Base-by-base conservation (phyloP, 1,284 basidiomycete genomes). In the Trichosporon coremiiforme region DNA sequence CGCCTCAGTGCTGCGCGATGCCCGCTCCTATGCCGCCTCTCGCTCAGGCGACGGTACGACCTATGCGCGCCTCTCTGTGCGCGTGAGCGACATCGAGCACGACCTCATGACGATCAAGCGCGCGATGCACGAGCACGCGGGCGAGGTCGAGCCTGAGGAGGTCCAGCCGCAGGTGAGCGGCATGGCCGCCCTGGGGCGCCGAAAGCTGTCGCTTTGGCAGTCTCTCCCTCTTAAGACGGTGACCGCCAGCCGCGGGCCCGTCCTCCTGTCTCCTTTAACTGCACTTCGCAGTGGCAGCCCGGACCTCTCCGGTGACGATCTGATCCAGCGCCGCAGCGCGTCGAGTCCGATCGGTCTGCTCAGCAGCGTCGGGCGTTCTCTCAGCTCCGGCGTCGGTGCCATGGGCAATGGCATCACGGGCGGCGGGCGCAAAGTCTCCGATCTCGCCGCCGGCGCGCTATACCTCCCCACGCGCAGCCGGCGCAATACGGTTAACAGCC, bases 11-110 rank as follows among this genome's bases (percentile, higher is more conserved):
- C 85, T 88, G 70, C 72, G 74, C 2, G 88, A 90, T 71, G 87
- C 90, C 7, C 75, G 83, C 13, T 86, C 85, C 0, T 94, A 93
- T 71, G 83, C 90, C 0, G 85, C 88, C n/a, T 57, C 68, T 9
- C 72, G 72, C 12, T 33, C 62, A 0, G 70, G 36, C 88, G 88
- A 1, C 84, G 86, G 87, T 60, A 67, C 0, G 86, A 89, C 4
- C 77, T 79, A 22, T 87, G 86, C 65, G 86, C 88, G 0, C 79
- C 83, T 67, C 84, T 85, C 85, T 79, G 55, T 89, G 92, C 76
- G 79, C 81, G 69, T 93, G 45, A 89, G 87, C 41, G 91, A 94
- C 76, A 86, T 94, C 20, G 87, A 92, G 75, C 89, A 91, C 73
- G 92, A 94, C 79, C 88, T 94, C 62, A 89, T 89, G 0, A 85